Conservation (phyloP, 805 yeast species). For the Yarrowia bubula region DNA sequence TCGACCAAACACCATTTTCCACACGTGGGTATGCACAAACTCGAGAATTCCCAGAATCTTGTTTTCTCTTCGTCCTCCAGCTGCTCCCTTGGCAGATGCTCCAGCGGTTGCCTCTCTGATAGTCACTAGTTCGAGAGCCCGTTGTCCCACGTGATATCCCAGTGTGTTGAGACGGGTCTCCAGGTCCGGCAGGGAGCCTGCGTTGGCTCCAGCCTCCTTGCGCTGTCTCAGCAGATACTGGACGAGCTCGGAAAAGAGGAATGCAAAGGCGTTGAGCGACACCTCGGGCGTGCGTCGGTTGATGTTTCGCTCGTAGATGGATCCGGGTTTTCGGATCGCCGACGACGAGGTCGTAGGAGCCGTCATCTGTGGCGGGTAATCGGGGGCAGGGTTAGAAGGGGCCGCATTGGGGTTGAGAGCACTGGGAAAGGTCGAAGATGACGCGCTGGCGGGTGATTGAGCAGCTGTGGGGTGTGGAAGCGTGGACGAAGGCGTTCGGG, state of each 20-base stretch:
- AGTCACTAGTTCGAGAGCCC: slow-evolving; percentile 65
- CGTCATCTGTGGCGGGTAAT: slow-evolving; percentile 14
- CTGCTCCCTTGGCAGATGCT: slow-evolving; percentile 37
- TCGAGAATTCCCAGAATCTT: slow-evolving; percentile 66
- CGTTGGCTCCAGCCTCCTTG: slow-evolving; percentile 44
- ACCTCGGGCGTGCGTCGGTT: slow-evolving; percentile 67
- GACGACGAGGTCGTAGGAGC: slow-evolving; percentile 1
- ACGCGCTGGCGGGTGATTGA: slow-evolving; percentile 11
- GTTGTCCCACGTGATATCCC: slow-evolving; percentile 76
- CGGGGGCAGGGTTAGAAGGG: background rate
- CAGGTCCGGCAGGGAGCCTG: slow-evolving; percentile 52
- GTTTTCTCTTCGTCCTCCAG: slow-evolving; percentile 49
- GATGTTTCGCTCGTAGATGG: slow-evolving; percentile 66
- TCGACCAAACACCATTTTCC: slow-evolving; percentile 72
- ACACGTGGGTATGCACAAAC: slow-evolving; percentile 67
- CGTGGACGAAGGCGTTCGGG: slow-evolving; percentile 41
- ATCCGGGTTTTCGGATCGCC: slow-evolving; percentile 29
- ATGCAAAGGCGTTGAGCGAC: slow-evolving; percentile 63
- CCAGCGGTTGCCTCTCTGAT: slow-evolving; percentile 48
- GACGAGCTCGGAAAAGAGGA: slow-evolving; percentile 67
- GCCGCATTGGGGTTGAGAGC: slow-evolving; percentile 20
- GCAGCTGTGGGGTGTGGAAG: slow-evolving; percentile 34
- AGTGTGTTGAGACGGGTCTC: slow-evolving; percentile 62
- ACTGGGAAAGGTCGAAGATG: background rate
- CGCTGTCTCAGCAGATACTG: slow-evolving; percentile 61